Percentiles rank a stretch among this genome's conserved stretches.
These are phyloP conservation scores for Cryptosporidium tyzzeri DNA, from an alignment of 169 alveolate species.

Conservation along the genomic window DNA sequence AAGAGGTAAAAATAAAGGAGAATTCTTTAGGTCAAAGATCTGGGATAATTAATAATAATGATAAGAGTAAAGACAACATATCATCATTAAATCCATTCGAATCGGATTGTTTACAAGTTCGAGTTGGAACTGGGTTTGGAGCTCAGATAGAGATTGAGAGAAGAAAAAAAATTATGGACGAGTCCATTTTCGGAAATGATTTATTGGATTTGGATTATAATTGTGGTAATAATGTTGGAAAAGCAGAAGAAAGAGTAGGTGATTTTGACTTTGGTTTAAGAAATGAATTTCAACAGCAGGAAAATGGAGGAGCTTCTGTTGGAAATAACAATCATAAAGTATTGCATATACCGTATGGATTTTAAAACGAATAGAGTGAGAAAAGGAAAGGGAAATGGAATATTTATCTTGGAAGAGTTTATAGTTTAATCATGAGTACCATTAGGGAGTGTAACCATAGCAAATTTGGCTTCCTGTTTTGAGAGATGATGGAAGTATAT, in stretches of 20 bases:
- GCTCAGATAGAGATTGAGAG: not conserved
- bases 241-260: not conserved
- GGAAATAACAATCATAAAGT: not conserved
- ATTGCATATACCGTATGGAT: conserved; percentile 31
- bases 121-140: not conserved
- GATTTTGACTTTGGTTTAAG: too few relatives aligned
- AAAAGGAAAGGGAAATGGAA: too few relatives aligned
- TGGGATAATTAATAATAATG: not conserved
- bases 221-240: not conserved
- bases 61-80: not conserved
- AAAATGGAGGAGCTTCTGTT: not conserved
- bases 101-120: not conserved
- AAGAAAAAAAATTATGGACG: not conserved
- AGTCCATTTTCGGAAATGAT: not conserved
- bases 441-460: not conserved
- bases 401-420: too few relatives aligned
- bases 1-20: not conserved
- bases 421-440: too few relatives aligned
- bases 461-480: not conserved
- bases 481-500: not conserved
- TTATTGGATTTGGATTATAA: not conserved
- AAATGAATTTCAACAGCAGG: not conserved
- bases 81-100: conserved; percentile 20
- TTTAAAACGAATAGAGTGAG: not conserved
- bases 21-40: not conserved